Evolutionary conservation across 805 yeast genomes (phyloP), one percentile per base, ranked within the genome.

Genomic region (Wickerhamomyces xylosicus): DNA sequence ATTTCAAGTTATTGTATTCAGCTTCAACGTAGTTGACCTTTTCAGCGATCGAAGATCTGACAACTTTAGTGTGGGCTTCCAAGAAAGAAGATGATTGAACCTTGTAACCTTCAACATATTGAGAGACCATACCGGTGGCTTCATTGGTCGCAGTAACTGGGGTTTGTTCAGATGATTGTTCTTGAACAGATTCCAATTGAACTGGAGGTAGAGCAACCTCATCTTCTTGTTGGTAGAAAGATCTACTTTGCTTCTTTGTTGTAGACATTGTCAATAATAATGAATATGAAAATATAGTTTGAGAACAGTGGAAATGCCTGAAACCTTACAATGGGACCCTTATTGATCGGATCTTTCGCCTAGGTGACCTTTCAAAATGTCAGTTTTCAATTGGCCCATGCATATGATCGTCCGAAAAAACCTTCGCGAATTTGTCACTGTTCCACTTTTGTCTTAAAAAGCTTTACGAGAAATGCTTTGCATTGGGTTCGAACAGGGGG

Each of bases 101-200:
- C 36, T 47, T 48, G 41, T 49, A 49, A 17, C 57, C 57, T 28
- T 50, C 55, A 33, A 52, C 42, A 20, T 43, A 44, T 22, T 44
- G 40, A 11, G 48, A 37, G 3, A 41, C 41, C 8, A 50, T 36
- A 33, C 35, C 33, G 13, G 33, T 16, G 20, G 34, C 11, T 19
- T 19, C 34, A 19, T 32, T 14, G 21, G 29, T 25, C 5, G 29
- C 13, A 11, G 29, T 25, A n/a, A 11, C n/a, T 25, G 13, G 29
- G 13, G 9, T 11, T 25, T 25, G 29, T 25, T 25, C n/a, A 10
- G 29, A 4, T 25, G 29, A 25, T 25, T 25, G 29, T 21, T 21
- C 9, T 10, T 21, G 9, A 21, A 21, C 10, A 21, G 25, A n/a
- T n/a, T n/a, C n/a, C n/a, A n/a, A n/a, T n/a, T n/a, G 25, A 21